Percentiles rank a stretch among this genome's conserved stretches.
Evolutionary conservation across 2,329 filamentous ascomycete species (phyloP).

Genomic region (Myriangium duriaei): DNA sequence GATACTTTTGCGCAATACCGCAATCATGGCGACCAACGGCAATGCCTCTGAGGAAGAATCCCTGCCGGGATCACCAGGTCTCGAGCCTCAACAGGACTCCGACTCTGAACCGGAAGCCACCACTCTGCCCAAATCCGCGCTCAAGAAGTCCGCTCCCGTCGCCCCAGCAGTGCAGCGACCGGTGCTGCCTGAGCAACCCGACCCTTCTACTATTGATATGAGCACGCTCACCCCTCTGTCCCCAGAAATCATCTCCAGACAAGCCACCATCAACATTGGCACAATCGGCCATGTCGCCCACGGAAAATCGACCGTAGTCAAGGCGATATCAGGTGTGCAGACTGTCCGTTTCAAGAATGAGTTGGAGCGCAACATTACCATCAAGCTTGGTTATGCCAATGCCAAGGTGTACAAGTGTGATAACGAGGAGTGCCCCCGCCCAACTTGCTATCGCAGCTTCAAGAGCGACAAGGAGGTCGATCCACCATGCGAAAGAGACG

Average conservation of each 20-base stretch:
- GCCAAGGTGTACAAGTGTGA: slow-evolving; percentile 99
- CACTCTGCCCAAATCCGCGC: slow-evolving; percentile 60
- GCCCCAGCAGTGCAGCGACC: slow-evolving; percentile 47
- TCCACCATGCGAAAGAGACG: slow-evolving; percentile 86
- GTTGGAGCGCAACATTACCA: slow-evolving; percentile 96
- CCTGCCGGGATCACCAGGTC: slow-evolving; percentile 41
- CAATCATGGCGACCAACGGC: slow-evolving; percentile 44
- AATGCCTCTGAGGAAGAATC: slow-evolving; percentile 39
- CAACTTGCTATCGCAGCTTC: slow-evolving; percentile 91
- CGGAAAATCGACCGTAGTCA: slow-evolving; percentile 97
- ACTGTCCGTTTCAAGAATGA: slow-evolving; percentile 99
- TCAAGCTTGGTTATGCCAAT: slow-evolving; percentile 98
- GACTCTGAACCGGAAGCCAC: slow-evolving; percentile 60
- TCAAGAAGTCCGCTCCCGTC: slow-evolving; percentile 62
- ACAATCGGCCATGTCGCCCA: slow-evolving; percentile 98
- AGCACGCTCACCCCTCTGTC: slow-evolving; percentile 70
- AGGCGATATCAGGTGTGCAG: slow-evolving; percentile 97
- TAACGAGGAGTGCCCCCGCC: slow-evolving; percentile 77
- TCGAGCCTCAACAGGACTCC: slow-evolving; percentile 47
- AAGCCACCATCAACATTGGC: slow-evolving; percentile 95
- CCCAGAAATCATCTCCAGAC: slow-evolving; percentile 91
- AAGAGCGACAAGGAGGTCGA: slow-evolving; percentile 99
- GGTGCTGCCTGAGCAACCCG: slow-evolving; percentile 75
- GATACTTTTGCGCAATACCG: too few relatives aligned
- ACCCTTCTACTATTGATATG: slow-evolving; percentile 79